phyloP scores from a whole-genome alignment of 2,329 filamentous ascomycete genomes.

The Hypomyces rosellus region DNA sequence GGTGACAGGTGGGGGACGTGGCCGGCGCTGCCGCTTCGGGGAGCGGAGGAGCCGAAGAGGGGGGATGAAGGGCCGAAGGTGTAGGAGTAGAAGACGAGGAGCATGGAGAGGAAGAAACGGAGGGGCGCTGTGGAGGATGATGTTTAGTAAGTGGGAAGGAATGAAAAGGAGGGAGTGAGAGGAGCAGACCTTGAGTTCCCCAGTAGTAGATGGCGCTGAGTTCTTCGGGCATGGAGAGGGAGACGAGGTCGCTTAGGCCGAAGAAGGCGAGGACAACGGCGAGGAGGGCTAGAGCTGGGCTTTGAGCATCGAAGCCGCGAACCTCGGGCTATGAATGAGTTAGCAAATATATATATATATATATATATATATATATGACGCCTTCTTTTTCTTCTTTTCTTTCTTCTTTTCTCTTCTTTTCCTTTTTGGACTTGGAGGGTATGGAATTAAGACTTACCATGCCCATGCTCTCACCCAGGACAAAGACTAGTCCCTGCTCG shows the following conservation, averaged over 20 bases:
- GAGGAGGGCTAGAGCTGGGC: constrained; percentile 67
- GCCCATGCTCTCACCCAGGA: constrained; percentile 77
- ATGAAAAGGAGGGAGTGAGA: constrained; percentile 7
- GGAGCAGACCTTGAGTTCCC: constrained; percentile 55
- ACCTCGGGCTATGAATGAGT: constrained; percentile 49
- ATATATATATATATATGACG: no score
- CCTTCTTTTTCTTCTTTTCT: not conserved
- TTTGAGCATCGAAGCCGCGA: constrained; percentile 60
- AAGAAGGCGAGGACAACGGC: constrained; percentile 58
- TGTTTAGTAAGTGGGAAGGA: constrained; percentile 10
- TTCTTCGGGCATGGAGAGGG: constrained; percentile 63
- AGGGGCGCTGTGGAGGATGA: constrained; percentile 49
- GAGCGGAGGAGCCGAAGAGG: constrained; percentile 30
- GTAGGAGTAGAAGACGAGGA: constrained; percentile 58
- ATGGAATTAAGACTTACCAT: constrained; percentile 48
- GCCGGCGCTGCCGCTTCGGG: constrained; percentile 19
- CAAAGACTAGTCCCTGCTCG: constrained; percentile 72
- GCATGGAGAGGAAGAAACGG: constrained; percentile 58
- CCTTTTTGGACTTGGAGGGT: not conserved
- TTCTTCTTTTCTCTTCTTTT: no score
- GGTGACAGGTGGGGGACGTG: constrained; percentile 24
- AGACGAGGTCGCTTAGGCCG: constrained; percentile 58
- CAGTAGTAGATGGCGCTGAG: constrained; percentile 57
- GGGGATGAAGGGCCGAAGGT: constrained; percentile 49
- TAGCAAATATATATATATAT: no score